Evolutionary conservation across 106 monocot genomes (phyloP), one percentile per base, ranked within the genome.

Genomic region (Apostasia ramifera): DNA sequence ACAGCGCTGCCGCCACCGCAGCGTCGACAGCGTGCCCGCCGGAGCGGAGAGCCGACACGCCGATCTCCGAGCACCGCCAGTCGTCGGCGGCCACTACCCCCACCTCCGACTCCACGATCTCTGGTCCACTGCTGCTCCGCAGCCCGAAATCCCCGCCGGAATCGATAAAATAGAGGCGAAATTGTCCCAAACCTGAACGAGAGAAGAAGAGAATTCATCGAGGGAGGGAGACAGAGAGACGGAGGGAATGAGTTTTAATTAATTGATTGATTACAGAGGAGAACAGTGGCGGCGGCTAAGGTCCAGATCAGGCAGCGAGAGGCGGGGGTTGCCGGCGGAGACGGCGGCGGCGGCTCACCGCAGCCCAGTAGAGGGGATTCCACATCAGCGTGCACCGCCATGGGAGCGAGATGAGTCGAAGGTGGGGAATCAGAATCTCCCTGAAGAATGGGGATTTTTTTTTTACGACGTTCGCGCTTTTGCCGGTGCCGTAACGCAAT

Each of bases 21-120:
- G 97, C 97, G 61, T 97, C 97, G 57, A 92, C 89, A 10, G 97
- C 89, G 71, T 92, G 88, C 3, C 95, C 92, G 1, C 95, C 95
- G 3, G 50, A 55, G 41, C 81, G 57, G 61, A 97, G 67, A 45
- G 77, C 79, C 68, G 53, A 47, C 53, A 66, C 89, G 39, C 89
- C 95, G 49, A 89, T 78, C 74, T 81, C 80, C 53, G 95, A 97
- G 81, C 95, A 97, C 70, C 70, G 42, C 60, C 84, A 76, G 71
- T 92, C 89, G 77, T 92, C 92, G 47, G 92, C 76, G 58, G 88
- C 92, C 80, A 97, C 92, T 45, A 89, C 89, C 1, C 89, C 92
- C 5, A 81, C 54, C 74, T 82, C 89, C 61, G 89, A 88, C 68
- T 92, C 73, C 53, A 89, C 81, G 9, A n/a, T 56, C 49, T 77